These are phyloP conservation scores for Phoenix roebelenii DNA, from an alignment of 176 grass and related monocot species.

Conservation along the genomic window DNA sequence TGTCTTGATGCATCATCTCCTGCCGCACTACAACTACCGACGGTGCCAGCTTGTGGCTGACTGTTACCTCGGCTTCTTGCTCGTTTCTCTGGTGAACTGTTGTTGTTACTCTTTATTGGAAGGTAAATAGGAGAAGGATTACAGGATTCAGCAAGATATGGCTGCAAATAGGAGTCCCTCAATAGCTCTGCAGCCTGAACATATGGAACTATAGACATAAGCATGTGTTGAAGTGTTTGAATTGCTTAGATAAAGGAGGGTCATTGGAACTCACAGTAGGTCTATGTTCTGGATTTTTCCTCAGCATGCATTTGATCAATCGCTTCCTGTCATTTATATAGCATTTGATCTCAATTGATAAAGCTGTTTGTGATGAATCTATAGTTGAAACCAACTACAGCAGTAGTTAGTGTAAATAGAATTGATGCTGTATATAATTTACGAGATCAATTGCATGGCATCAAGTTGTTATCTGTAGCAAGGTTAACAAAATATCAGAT, in stretches of 20 bases:
- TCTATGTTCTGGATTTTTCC: constrained; percentile 87
- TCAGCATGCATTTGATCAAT: constrained; percentile 83
- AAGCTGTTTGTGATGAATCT: too few species aligned
- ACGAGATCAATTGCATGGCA: too few species aligned
- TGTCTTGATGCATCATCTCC: constrained; percentile 18
- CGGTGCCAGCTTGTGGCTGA: constrained; percentile 30
- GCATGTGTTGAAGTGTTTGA: background rate
- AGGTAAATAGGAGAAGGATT: constrained; percentile 63
- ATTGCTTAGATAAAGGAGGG: constrained; percentile 7
- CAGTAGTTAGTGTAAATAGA: too few species aligned
- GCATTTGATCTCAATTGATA: too few species aligned
- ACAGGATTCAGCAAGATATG: constrained; percentile 51
- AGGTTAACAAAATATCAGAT: background rate
- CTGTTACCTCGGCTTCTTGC: constrained; percentile 32
- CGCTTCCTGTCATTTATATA: constrained; percentile 42
- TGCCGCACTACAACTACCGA: constrained; percentile 20
- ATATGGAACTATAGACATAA: too few species aligned
- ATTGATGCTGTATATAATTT: too few species aligned
- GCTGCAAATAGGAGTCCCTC: constrained; percentile 57
- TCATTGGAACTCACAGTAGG: constrained; percentile 54
- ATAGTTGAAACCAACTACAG: too few species aligned
- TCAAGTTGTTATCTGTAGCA: too few species aligned
- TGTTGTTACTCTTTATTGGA: constrained; percentile 54
- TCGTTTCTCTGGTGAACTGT: constrained; percentile 40
- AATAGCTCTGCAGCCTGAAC: constrained; percentile 64